phyloP scores from a whole-genome alignment of 2,329 filamentous ascomycete genomes.

The Cordyceps fumosorosea region DNA sequence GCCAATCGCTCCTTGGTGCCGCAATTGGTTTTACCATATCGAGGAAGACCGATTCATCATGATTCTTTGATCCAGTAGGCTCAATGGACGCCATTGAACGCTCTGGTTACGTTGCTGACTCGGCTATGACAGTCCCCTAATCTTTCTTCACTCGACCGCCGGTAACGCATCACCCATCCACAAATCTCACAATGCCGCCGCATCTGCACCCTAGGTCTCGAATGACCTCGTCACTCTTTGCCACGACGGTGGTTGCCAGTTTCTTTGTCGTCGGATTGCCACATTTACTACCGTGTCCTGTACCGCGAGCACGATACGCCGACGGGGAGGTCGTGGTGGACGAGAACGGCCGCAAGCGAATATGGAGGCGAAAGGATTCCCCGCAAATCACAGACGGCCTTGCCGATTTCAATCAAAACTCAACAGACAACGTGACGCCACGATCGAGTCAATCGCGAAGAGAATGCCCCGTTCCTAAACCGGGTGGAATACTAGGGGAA shows the following conservation, averaged over 20 bases:
- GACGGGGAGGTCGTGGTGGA: constrained; percentile 54
- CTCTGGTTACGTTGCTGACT: background rate
- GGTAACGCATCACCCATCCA: constrained; percentile 13
- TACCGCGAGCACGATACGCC: constrained; percentile 66
- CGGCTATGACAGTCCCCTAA: constrained; percentile 4
- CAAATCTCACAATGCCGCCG: constrained; percentile 58
- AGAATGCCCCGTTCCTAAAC: constrained; percentile 91
- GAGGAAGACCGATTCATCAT: constrained; percentile 15
- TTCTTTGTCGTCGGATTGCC: constrained; percentile 90
- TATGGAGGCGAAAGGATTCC: constrained; percentile 34
- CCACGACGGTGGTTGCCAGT: constrained; percentile 80
- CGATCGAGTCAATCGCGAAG: constrained; percentile 42
- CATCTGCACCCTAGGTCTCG: constrained; percentile 90
- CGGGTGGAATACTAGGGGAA: constrained; percentile 68
- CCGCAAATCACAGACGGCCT: constrained; percentile 39
- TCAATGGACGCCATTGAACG: background rate
- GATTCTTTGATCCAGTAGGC: constrained; percentile 18
- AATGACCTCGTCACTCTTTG: constrained; percentile 90
- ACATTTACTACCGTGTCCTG: constrained; percentile 86
- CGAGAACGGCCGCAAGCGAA: constrained; percentile 38
- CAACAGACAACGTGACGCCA: constrained; percentile 20
- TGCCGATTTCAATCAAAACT: constrained; percentile 39
- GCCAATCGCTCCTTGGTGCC: background rate
- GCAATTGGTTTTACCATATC: background rate
- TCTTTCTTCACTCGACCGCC: background rate